phyloP scores from a whole-genome alignment of 306 rosid genomes.

The Inga laurina region DNA sequence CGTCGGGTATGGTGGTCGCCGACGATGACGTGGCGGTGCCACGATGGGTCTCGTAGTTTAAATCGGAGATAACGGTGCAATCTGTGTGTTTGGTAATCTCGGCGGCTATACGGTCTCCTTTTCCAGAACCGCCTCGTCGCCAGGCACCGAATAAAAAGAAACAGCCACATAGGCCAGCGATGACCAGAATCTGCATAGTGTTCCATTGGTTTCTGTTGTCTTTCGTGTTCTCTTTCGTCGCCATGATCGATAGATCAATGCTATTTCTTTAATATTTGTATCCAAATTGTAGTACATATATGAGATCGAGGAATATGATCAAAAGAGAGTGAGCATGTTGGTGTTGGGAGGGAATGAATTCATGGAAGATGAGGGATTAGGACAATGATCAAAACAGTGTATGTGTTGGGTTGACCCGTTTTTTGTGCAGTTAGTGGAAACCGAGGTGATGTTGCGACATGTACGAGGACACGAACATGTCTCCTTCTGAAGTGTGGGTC shows the following conservation, averaged over 20 bases:
- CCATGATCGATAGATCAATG: neutral
- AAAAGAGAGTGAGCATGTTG: neutral
- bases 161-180: neutral
- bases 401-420: constrained; percentile 1
- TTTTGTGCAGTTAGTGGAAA: neutral
- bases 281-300: neutral
- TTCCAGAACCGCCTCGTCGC: constrained; percentile 2
- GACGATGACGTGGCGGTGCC: neutral
- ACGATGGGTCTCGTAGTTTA: neutral
- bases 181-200: neutral
- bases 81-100: neutral
- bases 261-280: neutral
- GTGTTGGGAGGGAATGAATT: neutral
- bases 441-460: neutral
- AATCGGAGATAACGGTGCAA: neutral
- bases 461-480: neutral
- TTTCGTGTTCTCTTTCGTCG: neutral
- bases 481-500: neutral
- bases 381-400: too few species aligned
- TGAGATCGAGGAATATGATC: neutral
- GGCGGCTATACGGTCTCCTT: neutral
- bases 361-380: neutral
- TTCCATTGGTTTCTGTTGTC: neutral
- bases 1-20: neutral
- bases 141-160: neutral